A percentile compares a stretch with the other conserved stretches of the same genome.
phyloP scores from a whole-genome alignment of 164 flowering plant genomes.

The Kingdonia uniflora region DNA sequence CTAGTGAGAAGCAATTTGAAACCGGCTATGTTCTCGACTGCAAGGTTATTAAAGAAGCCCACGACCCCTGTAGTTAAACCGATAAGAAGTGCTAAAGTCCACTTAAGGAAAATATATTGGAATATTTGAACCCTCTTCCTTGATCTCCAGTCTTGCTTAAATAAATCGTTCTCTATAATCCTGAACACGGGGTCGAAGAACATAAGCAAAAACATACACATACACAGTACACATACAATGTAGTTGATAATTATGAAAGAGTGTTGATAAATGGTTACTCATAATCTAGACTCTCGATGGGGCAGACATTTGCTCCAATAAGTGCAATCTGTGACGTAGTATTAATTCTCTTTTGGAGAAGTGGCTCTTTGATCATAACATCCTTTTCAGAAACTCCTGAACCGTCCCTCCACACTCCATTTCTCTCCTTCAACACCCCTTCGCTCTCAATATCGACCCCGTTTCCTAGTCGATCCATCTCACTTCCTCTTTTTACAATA shows the following conservation, averaged over 20 bases:
- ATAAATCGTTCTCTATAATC: conserved; percentile 76
- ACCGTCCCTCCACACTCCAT: conserved; percentile 16
- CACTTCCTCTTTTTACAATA: too few relatives aligned
- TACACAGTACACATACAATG: neutral
- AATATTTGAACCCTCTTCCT: conserved; percentile 62
- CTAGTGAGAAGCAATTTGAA: conserved; percentile 59
- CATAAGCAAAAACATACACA: neutral
- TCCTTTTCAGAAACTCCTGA: conserved; percentile 21
- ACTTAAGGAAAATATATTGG: conserved; percentile 76
- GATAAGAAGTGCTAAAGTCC: conserved; percentile 78
- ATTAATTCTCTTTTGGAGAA: conserved; percentile 39
- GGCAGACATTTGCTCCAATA: conserved; percentile 57
- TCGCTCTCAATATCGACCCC: conserved; percentile 26
- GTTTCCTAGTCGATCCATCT: conserved; percentile 18
- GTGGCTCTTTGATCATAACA: conserved; percentile 26
- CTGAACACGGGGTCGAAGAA: conserved; percentile 23
- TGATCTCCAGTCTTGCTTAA: conserved; percentile 92
- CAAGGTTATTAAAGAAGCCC: conserved; percentile 72
- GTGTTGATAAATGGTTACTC: conserved; percentile 33
- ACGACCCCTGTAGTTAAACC: conserved; percentile 62
- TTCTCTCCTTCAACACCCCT: conserved; percentile 7
- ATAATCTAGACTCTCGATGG: conserved; percentile 76
- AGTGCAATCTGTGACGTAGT: conserved; percentile 71
- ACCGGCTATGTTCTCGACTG: conserved; percentile 88
- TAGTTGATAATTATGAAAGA: neutral